Conservation (phyloP, 176 grass and related monocot genomes). For the Coix lacrymajobi region DNA sequence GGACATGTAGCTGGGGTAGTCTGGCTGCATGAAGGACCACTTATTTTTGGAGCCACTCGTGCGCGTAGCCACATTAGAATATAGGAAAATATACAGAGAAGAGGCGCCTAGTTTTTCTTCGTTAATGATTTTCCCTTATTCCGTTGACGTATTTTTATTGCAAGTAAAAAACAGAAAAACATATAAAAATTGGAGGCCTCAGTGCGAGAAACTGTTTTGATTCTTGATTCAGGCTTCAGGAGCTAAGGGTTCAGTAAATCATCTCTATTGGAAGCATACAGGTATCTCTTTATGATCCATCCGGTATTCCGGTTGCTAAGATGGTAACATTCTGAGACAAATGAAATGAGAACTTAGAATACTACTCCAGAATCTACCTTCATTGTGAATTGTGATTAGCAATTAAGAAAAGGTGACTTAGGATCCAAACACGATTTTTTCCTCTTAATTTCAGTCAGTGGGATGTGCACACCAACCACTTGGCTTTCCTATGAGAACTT, state of each 20-base stretch:
- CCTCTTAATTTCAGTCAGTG: not conserved
- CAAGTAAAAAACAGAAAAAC: not conserved
- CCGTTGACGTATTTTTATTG: not conserved
- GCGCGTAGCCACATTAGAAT: not conserved
- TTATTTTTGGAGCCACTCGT: conserved; percentile 16
- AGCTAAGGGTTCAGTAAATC: not conserved
- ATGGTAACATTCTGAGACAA: not conserved
- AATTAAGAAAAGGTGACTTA: not conserved
- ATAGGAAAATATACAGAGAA: not conserved
- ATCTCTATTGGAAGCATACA: not conserved
- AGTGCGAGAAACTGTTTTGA: not conserved
- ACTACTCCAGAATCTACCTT: not conserved
- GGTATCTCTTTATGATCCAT: not conserved
- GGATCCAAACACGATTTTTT: not conserved
- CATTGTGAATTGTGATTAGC: not conserved
- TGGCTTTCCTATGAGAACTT: not conserved
- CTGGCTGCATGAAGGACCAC: conserved; percentile 24
- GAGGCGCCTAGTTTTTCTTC: not conserved
- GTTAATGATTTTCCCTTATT: not conserved
- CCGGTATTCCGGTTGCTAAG: not conserved
- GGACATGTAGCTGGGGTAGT: not conserved
- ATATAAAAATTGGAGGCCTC: not conserved
- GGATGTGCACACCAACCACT: not conserved
- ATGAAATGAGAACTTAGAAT: not conserved
- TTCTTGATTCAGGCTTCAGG: not conserved